Conservation (phyloP, 108 stramenopile genomes). For the Schizochytrium sp. region DNA sequence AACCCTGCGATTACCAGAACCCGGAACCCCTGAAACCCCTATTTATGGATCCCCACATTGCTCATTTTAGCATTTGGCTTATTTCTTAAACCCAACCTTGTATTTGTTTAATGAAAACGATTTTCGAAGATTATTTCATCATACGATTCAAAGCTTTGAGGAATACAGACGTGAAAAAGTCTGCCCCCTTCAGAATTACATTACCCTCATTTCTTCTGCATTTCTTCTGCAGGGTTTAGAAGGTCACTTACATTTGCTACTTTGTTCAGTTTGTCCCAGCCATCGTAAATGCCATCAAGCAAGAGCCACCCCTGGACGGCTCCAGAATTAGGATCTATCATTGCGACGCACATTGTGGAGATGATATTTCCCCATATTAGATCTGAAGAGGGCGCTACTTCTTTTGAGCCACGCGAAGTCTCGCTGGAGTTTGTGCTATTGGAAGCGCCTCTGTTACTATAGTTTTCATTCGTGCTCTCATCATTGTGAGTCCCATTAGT, state of each 20-base stretch:
- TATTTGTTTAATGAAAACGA: too few relatives aligned
- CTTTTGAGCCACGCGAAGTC: neutral
- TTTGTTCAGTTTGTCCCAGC: slow-evolving; percentile 38
- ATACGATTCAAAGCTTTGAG: too few relatives aligned
- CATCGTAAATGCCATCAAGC: slow-evolving; percentile 36
- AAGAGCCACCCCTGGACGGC: slow-evolving; percentile 18
- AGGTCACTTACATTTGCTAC: slow-evolving; percentile 28
- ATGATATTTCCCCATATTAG: slow-evolving; percentile 55
- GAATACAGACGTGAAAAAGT: neutral
- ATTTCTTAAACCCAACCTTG: too few relatives aligned
- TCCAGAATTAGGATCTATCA: slow-evolving; percentile 42
- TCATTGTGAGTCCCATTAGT: neutral
- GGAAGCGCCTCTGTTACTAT: neutral
- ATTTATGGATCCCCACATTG: too few relatives aligned
- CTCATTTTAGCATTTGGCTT: too few relatives aligned
- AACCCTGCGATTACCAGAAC: too few relatives aligned
- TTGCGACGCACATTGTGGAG: slow-evolving; percentile 39
- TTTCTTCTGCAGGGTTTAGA: neutral
- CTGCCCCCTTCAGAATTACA: neutral
- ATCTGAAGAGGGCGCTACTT: neutral
- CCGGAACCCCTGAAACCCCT: too few relatives aligned
- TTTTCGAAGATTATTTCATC: too few relatives aligned
- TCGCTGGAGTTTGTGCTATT: neutral
- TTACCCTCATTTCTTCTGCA: neutral
- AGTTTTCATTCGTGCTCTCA: neutral